Conservation (phyloP, 169 alveolate species). For the Eimeria sp. region DNA sequence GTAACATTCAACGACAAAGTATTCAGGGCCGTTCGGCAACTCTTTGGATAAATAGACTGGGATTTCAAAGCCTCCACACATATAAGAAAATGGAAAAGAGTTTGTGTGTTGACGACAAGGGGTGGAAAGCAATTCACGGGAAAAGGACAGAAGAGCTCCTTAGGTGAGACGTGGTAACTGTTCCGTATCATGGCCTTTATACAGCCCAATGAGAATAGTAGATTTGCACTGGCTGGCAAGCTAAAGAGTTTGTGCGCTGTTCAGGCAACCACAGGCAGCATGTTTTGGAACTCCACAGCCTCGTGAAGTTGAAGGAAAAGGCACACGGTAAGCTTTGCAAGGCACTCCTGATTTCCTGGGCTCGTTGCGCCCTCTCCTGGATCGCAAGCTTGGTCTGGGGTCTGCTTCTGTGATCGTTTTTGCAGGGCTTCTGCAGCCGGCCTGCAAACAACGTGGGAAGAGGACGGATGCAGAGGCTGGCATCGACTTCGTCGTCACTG, state of each 20-base stretch:
- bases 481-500: background rate
- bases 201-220: background rate
- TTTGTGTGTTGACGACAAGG: background rate
- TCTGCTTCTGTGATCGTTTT: background rate
- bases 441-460: slow-evolving; percentile 57
- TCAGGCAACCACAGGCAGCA: slow-evolving; percentile 62
- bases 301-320: background rate
- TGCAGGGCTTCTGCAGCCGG: slow-evolving; percentile 61
- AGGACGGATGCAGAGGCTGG: background rate
- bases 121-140: slow-evolving; percentile 59
- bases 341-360: background rate
- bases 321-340: background rate
- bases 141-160: slow-evolving; percentile 66
- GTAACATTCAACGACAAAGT: background rate
- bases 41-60: background rate
- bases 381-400: background rate
- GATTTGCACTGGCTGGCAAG: background rate
- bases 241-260: background rate
- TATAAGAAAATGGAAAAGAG: slow-evolving; percentile 15
- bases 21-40: background rate
- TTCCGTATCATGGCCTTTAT: background rate
- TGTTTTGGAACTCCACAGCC: background rate
- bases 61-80: background rate
- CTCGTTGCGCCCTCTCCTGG: background rate
- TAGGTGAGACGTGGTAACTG: background rate